Evolutionary conservation across 2,329 filamentous ascomycete genomes (phyloP), one percentile per base, ranked within the genome.

Genomic region (Xylaria sp.): DNA sequence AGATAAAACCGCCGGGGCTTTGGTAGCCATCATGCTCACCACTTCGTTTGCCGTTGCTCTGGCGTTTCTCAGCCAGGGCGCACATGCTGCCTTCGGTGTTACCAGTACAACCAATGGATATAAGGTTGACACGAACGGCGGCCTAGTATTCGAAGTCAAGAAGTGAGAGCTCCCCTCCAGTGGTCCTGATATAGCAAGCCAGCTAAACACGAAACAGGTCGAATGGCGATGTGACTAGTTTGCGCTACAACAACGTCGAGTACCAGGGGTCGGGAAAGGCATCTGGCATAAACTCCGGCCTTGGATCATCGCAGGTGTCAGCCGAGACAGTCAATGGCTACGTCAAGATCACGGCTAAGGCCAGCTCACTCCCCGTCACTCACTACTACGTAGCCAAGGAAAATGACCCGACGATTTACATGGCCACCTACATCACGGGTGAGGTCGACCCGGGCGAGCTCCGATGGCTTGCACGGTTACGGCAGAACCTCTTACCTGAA

Each of bases 381-480:
- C 56, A 59, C 17, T 59, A 59, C 21, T 59, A 59, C 44, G 42
- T 59, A 39, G 56, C 50, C 5, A 59, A 59, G 38, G 44, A 53
- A 24, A 54, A 59, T 7, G 56, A 59, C n/a, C 41, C 56, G 9
- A 59, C 50, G 2, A 50, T 59, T 7, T 59, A 56, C 34, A 59
- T 59, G 56, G 56, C 50, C 4, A 59, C 56, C 18, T 59, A 59
- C 16, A 59, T 59, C n/a, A 59, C 56, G 13, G 56, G 53, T 20
- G 56, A 59, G 22, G 56, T 59, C n/a, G 39, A 50, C 17, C 56
- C 56, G 8, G 56, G 56, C 16, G 56, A 59, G 37, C 53, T 59
- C 20, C 53, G 56, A 44, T 59, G 53, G 53, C 50, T 59, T 39
- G 53, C 53, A 4, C 56, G 56, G 9, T 17, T 59, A 16, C 53